Conservation (phyloP, 176 grass and related monocot species). For the maize (Zea mays) region DNA sequence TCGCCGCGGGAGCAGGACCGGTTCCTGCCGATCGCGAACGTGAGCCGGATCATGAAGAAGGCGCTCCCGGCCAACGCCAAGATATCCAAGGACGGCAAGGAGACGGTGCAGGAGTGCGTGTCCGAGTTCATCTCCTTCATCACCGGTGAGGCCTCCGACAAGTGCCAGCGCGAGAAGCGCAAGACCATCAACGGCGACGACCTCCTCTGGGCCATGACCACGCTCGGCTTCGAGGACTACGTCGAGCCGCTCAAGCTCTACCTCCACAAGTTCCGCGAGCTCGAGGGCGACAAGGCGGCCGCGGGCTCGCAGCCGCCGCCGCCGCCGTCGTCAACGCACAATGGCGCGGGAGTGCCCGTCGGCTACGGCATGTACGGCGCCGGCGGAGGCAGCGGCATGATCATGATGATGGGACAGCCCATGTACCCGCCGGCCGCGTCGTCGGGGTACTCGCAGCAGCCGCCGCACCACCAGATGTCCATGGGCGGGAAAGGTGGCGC, state of each 20-base stretch:
- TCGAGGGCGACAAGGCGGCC: constrained; percentile 75
- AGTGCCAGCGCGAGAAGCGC: too few species aligned
- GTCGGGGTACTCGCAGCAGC: constrained; percentile 44
- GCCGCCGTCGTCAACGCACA: constrained; percentile 5
- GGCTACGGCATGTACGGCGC: constrained; percentile 41
- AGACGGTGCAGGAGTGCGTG: constrained; percentile 37
- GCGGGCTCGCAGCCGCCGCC: constrained; percentile 3
- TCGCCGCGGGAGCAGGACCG: constrained; percentile 78
- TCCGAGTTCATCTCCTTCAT: too few species aligned
- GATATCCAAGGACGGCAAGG: constrained; percentile 96
- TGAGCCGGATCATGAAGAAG: constrained; percentile 98
- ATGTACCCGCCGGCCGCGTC: constrained; percentile 43
- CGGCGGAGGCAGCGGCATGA: constrained; percentile 35
- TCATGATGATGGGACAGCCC: constrained; percentile 71
- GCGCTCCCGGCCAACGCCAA: constrained; percentile 88
- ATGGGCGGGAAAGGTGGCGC: constrained; percentile 46
- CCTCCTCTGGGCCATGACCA: constrained; percentile 94
- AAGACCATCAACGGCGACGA: too few species aligned
- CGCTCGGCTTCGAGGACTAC: constrained; percentile 95
- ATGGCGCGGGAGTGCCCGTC: constrained; percentile 28
- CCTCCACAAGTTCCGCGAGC: constrained; percentile 88
- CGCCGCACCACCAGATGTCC: constrained; percentile 61
- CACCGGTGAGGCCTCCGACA: too few species aligned
- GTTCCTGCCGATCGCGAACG: constrained; percentile 93
- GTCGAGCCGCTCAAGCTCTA: constrained; percentile 91